These are phyloP conservation scores for Artemisia annua DNA, from an alignment of 129 eudicot genomes.

Conservation along the genomic window DNA sequence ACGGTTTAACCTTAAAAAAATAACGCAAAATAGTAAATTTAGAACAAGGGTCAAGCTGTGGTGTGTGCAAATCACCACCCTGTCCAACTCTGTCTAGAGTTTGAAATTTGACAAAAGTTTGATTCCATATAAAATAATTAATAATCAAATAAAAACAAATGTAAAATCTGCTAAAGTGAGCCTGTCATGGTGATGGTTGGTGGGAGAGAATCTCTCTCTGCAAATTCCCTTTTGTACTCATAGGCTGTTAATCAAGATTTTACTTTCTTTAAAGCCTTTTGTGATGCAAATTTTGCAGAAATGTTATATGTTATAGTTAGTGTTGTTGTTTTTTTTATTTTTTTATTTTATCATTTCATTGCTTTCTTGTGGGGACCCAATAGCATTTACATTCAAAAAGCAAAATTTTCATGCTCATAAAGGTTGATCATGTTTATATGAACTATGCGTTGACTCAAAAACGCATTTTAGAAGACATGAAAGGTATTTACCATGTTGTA, in stretches of 20 bases:
- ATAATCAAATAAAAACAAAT: slow-evolving; percentile 10
- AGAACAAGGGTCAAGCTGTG: too few relatives aligned
- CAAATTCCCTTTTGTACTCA: slow-evolving; percentile 14
- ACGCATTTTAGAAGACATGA: neutral
- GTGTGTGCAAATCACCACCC: too few relatives aligned
- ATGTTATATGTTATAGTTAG: neutral
- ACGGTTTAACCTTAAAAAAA: too few relatives aligned
- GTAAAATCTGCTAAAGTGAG: slow-evolving; percentile 30
- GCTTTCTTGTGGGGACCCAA: slow-evolving; percentile 15
- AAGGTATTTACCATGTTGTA: neutral
- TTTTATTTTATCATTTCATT: neutral
- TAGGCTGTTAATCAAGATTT: slow-evolving; percentile 12
- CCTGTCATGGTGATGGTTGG: slow-evolving; percentile 37
- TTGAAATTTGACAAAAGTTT: neutral
- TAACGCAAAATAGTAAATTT: too few relatives aligned
- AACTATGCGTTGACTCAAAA: neutral
- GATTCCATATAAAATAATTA: neutral
- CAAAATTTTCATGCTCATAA: neutral
- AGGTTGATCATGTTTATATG: neutral
- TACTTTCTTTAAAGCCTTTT: slow-evolving; percentile 23
- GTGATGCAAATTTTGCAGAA: slow-evolving; percentile 16
- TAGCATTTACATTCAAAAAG: neutral
- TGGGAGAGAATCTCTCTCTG: slow-evolving; percentile 27
- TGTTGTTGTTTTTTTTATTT: neutral
- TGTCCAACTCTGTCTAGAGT: neutral